These are phyloP conservation scores for Candida tallmaniae DNA, from an alignment of 805 yeast species.

Conservation along the genomic window DNA sequence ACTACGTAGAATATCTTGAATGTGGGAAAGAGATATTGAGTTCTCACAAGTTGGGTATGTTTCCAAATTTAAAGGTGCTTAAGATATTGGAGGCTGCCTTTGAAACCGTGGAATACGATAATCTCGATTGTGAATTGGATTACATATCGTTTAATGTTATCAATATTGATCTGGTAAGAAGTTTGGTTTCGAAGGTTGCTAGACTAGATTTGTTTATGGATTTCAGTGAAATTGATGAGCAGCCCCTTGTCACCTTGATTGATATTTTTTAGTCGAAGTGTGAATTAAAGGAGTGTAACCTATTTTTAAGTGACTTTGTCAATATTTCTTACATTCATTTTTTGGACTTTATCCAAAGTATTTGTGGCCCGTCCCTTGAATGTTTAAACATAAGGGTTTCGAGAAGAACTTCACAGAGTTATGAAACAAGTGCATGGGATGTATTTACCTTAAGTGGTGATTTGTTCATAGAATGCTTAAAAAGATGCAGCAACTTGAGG, in stretches of 20 bases:
- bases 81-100: conserved; percentile 17
- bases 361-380: conserved; percentile 2
- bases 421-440: conserved; percentile 1
- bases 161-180: conserved; percentile 4
- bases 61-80: conserved; percentile 16
- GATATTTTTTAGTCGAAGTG: too few relatives aligned
- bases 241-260: neutral
- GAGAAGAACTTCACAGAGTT: conserved; percentile 3
- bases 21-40: conserved; percentile 16
- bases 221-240: conserved; percentile 11
- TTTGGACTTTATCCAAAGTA: conserved; percentile 2
- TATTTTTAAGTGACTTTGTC: conserved; percentile 6
- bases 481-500: conserved; percentile 4
- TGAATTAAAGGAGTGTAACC: conserved; percentile 5
- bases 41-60: conserved; percentile 13
- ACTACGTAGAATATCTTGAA: conserved; percentile 20
- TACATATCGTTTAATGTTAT: conserved; percentile 16
- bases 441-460: conserved; percentile 3
- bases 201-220: conserved; percentile 19
- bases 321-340: conserved; percentile 4
- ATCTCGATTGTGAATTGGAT: conserved; percentile 3
- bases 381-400: conserved; percentile 2
- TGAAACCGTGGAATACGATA: neutral
- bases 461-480: conserved; percentile 2
- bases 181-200: conserved; percentile 2